Percentiles rank a stretch among this genome's conserved stretches.
phyloP scores from a whole-genome alignment of 2,329 filamentous ascomycete species.

The Aspergillus hortae region DNA sequence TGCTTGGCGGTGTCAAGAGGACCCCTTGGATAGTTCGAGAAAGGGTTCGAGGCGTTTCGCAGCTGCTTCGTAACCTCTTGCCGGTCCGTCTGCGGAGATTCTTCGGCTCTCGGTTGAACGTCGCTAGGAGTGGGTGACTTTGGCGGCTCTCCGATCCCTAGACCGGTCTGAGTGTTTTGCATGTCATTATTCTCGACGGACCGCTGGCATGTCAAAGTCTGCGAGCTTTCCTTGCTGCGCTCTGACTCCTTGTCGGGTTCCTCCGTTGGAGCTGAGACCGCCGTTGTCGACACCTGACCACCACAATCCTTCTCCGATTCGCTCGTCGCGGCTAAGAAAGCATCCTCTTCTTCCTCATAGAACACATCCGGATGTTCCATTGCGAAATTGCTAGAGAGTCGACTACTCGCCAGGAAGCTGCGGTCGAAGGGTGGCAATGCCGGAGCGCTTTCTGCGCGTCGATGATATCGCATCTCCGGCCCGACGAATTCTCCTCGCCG shows the following conservation, averaged over 20 bases:
- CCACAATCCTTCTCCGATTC: slow-evolving; percentile 23
- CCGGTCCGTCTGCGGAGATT: neutral
- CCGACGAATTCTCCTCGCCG: slow-evolving; percentile 44
- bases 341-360: slow-evolving; percentile 50
- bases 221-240: slow-evolving; percentile 22
- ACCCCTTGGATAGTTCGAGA: slow-evolving; percentile 18
- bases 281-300: slow-evolving; percentile 7
- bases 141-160: slow-evolving; percentile 14
- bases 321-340: slow-evolving; percentile 41
- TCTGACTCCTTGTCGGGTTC: slow-evolving; percentile 20
- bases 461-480: slow-evolving; percentile 49
- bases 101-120: slow-evolving; percentile 3
- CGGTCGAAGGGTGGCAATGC: slow-evolving; percentile 48
- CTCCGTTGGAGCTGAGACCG: neutral
- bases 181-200: slow-evolving; percentile 3
- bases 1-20: slow-evolving; percentile 28
- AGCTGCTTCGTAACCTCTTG: slow-evolving; percentile 11
- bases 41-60: slow-evolving; percentile 19
- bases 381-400: slow-evolving; percentile 36
- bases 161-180: neutral
- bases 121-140: neutral
- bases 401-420: slow-evolving; percentile 33
- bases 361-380: slow-evolving; percentile 46
- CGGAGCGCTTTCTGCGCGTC: slow-evolving; percentile 48
- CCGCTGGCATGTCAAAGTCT: slow-evolving; percentile 24